Percentiles rank a stretch among this genome's conserved stretches.
These are phyloP conservation scores for Arthrobotrys megalospora DNA, from an alignment of 2,329 filamentous ascomycete genomes.

Conservation along the genomic window DNA sequence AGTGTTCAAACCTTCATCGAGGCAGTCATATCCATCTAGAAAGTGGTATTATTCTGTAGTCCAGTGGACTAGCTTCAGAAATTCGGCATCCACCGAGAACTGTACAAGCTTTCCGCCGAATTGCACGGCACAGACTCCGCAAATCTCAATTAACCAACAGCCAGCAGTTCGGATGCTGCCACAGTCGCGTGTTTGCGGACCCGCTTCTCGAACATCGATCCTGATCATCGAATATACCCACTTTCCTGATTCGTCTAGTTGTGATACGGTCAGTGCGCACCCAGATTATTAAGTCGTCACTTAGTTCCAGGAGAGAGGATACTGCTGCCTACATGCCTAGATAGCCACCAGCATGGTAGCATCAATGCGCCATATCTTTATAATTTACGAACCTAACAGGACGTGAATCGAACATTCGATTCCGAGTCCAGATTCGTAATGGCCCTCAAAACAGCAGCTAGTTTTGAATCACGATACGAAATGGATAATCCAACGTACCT, in stretches of 20 bases:
- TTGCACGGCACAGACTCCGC: conserved; percentile 5
- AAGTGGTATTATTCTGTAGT: conserved; percentile 10
- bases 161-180: conserved; percentile 14
- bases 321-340: conserved; percentile 12
- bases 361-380: background rate
- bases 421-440: background rate
- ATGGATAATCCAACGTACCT: background rate
- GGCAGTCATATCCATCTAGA: background rate
- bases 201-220: conserved; percentile 19
- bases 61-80: background rate
- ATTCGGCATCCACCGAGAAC: conserved; percentile 4
- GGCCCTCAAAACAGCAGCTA: background rate
- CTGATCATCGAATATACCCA: conserved; percentile 10
- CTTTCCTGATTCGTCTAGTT: conserved; percentile 15
- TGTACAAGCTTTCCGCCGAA: conserved; percentile 14
- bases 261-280: background rate
- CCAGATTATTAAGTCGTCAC: background rate
- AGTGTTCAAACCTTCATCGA: background rate
- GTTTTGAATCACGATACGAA: background rate
- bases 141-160: background rate
- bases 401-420: background rate
- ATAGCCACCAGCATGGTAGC: background rate
- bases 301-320: background rate
- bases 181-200: background rate
- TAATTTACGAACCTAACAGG: background rate